These are phyloP conservation scores for Phytophthora megakarya DNA, from an alignment of 352 stramenopile genomes.

Conservation along the genomic window DNA sequence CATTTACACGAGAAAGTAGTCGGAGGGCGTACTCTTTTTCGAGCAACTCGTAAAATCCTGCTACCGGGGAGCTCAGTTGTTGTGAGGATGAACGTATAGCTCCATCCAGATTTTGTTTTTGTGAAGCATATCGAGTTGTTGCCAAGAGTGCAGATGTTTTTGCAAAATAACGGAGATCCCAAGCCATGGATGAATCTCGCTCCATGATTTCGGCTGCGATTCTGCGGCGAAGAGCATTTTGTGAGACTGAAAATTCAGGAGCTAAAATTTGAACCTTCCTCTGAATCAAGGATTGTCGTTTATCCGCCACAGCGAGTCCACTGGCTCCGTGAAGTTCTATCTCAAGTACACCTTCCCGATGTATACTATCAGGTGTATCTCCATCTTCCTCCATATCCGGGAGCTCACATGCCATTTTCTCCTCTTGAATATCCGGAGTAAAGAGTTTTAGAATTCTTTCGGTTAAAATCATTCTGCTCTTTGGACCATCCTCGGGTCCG, in stretches of 20 bases:
- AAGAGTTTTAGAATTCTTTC: conserved; percentile 69
- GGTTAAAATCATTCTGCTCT: conserved; percentile 47
- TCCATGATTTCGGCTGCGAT: conserved; percentile 47
- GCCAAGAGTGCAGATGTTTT: conserved; percentile 15
- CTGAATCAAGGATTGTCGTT: conserved; percentile 4
- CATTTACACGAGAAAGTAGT: background rate
- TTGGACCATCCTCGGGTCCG: conserved; percentile 42
- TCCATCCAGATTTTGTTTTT: conserved; percentile 11
- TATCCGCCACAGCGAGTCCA: conserved; percentile 43
- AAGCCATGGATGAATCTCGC: conserved; percentile 38
- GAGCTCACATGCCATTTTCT: conserved; percentile 72
- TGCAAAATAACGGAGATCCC: conserved; percentile 39
- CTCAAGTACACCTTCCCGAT: conserved; percentile 72
- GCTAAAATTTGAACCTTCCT: conserved; percentile 43
- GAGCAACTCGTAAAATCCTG: conserved; percentile 49
- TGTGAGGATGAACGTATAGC: background rate
- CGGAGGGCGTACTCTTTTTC: conserved; percentile 32
- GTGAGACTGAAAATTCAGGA: conserved; percentile 37
- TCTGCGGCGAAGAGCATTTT: conserved; percentile 32
- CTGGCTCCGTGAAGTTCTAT: conserved; percentile 63
- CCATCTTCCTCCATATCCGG: conserved; percentile 81
- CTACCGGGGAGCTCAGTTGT: conserved; percentile 25
- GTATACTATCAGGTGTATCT: conserved; percentile 62
- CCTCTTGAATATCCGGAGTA: conserved; percentile 71
- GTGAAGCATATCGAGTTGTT: conserved; percentile 1